Base-by-base conservation (phyloP, 768 basidiomycete species). In the Pisolithus orientalis region DNA sequence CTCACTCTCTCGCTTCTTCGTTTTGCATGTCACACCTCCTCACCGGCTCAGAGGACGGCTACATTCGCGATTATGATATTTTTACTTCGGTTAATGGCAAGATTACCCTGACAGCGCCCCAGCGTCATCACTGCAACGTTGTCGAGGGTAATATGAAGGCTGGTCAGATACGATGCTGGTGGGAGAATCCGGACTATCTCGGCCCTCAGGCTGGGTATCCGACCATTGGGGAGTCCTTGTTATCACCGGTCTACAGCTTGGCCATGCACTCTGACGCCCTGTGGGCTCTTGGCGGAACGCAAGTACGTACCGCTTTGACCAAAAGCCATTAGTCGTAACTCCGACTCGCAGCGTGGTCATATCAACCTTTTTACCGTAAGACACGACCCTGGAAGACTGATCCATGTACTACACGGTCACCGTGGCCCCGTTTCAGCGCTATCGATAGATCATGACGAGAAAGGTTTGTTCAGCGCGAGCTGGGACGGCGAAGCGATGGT, bases 401-500 rank as follows among this genome's bases (percentile, higher is more conserved):
- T 80, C 45, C 84, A 90, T 71, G 78, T 80, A 9, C 27, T 68
- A 27, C 76, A 76, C 51, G 87, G 85, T 1, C 93, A 95, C 63
- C 77, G 78, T 47, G 83, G 85, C 2, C 86, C 90, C 25, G 83
- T 99, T 16, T 95, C 94, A 42, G 84, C 85, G n/a, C 73, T 99
- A 51, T 77, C 84, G 1, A 72, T 99, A 58, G 77, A 84, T 54
- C 80, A 87, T 56, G 84, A 89, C 53, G 91, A 97, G 67, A 87
- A 87, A 58, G 81, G 85, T 0, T 81, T 94, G 57, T 85, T 93
- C 60, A 94, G 91, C 63, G 94, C 90, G 5, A 86, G 92, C 17
- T 97, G 95, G 94, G 96, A 98, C 64, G 90, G 92, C 10, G 83
- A 88, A 58, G 86, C 90, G 13, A 75, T 83, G 43, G 94, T 93